Evolutionary conservation across 345 rosid genomes (phyloP), one percentile per base, ranked within the genome.

Genomic region (Populus davidiana): DNA sequence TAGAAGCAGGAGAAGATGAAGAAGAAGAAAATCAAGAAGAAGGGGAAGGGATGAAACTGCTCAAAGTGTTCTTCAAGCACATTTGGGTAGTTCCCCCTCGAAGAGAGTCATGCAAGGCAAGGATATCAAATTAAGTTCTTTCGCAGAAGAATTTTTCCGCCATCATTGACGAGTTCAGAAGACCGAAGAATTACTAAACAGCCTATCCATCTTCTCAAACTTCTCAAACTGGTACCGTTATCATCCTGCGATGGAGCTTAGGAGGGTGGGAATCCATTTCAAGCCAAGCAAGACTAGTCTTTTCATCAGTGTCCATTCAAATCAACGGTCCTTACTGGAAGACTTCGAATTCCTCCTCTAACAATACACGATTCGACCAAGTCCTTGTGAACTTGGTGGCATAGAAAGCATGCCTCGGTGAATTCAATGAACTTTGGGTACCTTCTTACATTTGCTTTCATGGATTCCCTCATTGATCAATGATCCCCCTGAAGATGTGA

Each of bases 361-460:
- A 47, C 33, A 7, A 69, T 81, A 2, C 68, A 69, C n/a, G 11
- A 64, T 12, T 27, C 59, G 3, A 66, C 43, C 3, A 44, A 21
- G 31, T 6, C 47, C 1, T 27, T 8, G 59, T 27, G 6, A 74
- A 43, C 44, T 49, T 44, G 61, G 71, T 69, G 1, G 78, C 84
- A 13, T 77, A 27, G 6, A 78, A 81, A 35, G 56, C 31, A 20
- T 67, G 68, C 35, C 35, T 33, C 4, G 35, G 35, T 33, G 35
- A 33, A 33, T 33, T 33, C 35, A 33, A 33, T 33, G 35, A 33
- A 33, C 4, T 33, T 1, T 52, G 31, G 9, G 52, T 71, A 7
- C 73, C 72, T 12, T 81, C 84, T 21, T 77, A 73, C 62, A 31
- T 81, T 21, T 77, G 75, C 70, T 74, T 77, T 33, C 36, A 44